Evolutionary conservation across 2,329 filamentous ascomycete genomes (phyloP), one percentile per base, ranked within the genome.

Genomic region (Mycosphaerelloides madeirae): DNA sequence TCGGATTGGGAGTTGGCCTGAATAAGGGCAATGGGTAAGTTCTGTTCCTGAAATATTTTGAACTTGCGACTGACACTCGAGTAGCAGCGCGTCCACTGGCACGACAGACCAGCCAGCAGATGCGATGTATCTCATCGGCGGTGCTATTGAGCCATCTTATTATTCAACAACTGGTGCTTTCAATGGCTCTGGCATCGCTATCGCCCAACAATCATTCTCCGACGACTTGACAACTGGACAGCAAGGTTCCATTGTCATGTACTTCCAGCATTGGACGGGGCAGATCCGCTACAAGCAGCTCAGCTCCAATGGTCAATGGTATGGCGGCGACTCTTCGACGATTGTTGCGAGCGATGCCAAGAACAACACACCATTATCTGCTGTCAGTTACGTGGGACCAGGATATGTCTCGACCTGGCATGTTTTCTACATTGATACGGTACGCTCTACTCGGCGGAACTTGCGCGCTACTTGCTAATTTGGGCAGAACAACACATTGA

Each of bases 161-260:
- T 60, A 67, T 34, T 67, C 68, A 6, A 65, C 52, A 8, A 57
- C 62, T 22, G 70, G 70, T 15, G 69, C 68, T 5, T 72, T 71
- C 58, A 73, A 73, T 44, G 70, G 70, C n/a, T 68, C 67, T 12
- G 70, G 70, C 9, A 68, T 73, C 31, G 70, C 70, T 1, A 45
- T 73, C 8, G 69, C 70, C 14, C 66, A 66, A 6, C 67, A 71
- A 33, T 71, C 67, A 0, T 71, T 69, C 56, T 65, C 52, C 5
- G 38, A 42, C 3, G 36, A 53, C 16, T 42, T 56, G 8, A 20
- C 61, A 20, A 55, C 56, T 6, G 57, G 61, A 5, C 61, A 62
- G 11, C 63, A 65, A 28, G 66, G 67, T 3, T 61, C 61, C 11
- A 64, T 72, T 6, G 67, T 66, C 1, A 56, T 72, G 31, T 73